Evolutionary conservation across 148 eudicot species (phyloP).

Genomic region (Rhododendron kiyosumense): DNA sequence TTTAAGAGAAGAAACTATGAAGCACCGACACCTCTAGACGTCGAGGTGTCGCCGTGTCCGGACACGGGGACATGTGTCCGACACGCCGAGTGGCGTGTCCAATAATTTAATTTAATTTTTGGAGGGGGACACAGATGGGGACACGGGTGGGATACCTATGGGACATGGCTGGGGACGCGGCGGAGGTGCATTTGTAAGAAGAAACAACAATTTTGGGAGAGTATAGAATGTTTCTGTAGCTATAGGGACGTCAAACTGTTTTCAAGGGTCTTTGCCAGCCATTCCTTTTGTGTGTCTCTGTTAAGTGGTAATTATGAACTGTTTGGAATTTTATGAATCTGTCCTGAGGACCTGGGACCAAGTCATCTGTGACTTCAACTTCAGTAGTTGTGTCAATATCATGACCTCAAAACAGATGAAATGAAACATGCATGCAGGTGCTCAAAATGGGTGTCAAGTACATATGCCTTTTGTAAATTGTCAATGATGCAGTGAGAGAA

Average conservation of each 20-base stretch:
- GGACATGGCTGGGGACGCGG: too few relatives aligned
- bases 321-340: background rate
- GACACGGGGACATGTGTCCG: too few relatives aligned
- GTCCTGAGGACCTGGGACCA: background rate
- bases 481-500: background rate
- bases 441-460: background rate
- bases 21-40: too few relatives aligned
- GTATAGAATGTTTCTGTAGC: background rate
- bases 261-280: background rate
- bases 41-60: too few relatives aligned
- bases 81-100: too few relatives aligned
- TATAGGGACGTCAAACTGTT: background rate
- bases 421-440: background rate
- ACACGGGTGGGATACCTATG: too few relatives aligned
- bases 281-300: background rate
- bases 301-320: background rate
- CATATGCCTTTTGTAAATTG: background rate
- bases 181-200: background rate
- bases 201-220: background rate
- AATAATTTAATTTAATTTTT: too few relatives aligned
- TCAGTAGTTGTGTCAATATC: background rate
- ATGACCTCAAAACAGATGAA: background rate
- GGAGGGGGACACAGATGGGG: too few relatives aligned
- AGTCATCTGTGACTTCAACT: background rate
- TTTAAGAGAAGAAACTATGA: background rate